A percentile compares a stretch with the other conserved stretches of the same genome.
Evolutionary conservation across 225 moss, liverwort and hornwort genomes (phyloP).

Genomic region (Rhytidiadelphus loreus): DNA sequence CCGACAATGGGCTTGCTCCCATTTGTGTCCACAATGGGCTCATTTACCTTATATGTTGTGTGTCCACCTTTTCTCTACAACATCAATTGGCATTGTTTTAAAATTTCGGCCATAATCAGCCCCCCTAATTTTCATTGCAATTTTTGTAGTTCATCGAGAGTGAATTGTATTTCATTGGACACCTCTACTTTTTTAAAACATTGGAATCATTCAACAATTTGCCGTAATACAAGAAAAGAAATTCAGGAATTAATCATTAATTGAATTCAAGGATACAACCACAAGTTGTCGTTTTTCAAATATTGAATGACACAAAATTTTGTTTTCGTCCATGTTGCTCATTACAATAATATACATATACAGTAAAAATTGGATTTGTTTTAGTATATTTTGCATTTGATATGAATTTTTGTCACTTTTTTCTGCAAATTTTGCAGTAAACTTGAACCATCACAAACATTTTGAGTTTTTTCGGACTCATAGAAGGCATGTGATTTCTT

Average conservation of each 20-base stretch:
- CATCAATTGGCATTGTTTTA: neutral
- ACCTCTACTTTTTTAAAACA: neutral
- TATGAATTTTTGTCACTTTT: neutral
- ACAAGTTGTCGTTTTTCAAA: neutral
- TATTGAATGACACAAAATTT: too few species aligned
- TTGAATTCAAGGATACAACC: neutral
- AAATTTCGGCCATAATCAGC: too few species aligned
- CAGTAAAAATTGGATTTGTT: neutral
- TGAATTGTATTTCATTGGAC: neutral
- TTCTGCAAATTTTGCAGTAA: too few species aligned
- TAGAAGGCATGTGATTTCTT: neutral
- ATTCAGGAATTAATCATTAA: neutral
- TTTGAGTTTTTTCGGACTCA: neutral
- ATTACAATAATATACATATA: neutral
- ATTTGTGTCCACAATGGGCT: accelerated
- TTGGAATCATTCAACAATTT: neutral
- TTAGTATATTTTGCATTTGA: too few species aligned
- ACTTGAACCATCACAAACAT: neutral
- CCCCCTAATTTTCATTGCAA: neutral
- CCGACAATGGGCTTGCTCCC: neutral
- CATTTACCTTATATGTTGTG: neutral
- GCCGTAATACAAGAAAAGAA: neutral
- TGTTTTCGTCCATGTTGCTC: accelerated
- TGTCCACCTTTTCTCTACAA: accelerated
- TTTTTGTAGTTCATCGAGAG: accelerated